Conservation (phyloP, 352 stramenopile species). For the Aphanomyces astaci region DNA sequence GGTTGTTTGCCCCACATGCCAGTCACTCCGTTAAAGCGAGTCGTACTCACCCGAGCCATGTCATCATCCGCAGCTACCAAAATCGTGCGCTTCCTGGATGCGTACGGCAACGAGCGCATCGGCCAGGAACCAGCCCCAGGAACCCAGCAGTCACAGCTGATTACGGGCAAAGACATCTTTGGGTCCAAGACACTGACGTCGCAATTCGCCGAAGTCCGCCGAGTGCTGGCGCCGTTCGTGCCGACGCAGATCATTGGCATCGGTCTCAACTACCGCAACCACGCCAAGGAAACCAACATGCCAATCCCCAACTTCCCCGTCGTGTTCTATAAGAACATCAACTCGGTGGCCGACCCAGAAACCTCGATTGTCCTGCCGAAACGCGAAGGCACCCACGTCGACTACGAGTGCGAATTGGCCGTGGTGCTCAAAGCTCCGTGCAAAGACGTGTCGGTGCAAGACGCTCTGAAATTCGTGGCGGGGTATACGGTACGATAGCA, state of each 20-base stretch:
- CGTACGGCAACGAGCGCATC: slow-evolving; percentile 44
- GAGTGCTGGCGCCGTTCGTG: slow-evolving; percentile 69
- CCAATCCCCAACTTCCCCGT: slow-evolving; percentile 65
- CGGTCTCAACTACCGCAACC: slow-evolving; percentile 87
- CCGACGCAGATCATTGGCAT: slow-evolving; percentile 81
- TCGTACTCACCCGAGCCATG: not conserved
- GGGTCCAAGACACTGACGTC: slow-evolving; percentile 56
- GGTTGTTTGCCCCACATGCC: too few species aligned
- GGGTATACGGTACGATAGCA: slow-evolving; percentile 58
- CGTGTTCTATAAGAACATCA: slow-evolving; percentile 85
- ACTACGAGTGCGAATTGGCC: slow-evolving; percentile 88
- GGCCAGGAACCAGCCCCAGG: slow-evolving; percentile 36
- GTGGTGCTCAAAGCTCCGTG: slow-evolving; percentile 77
- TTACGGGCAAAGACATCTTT: slow-evolving; percentile 61
- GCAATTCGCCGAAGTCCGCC: slow-evolving; percentile 49
- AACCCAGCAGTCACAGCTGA: slow-evolving; percentile 33
- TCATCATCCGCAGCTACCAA: slow-evolving; percentile 30
- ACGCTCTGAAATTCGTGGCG: slow-evolving; percentile 79
- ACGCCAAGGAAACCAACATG: slow-evolving; percentile 83
- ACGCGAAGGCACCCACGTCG: slow-evolving; percentile 57
- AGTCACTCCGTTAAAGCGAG: not conserved
- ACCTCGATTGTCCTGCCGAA: slow-evolving; percentile 74
- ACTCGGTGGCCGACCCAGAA: slow-evolving; percentile 68
- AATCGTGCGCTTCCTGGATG: slow-evolving; percentile 63
- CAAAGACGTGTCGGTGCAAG: slow-evolving; percentile 74